Percentiles rank a stretch among this genome's conserved stretches.
Evolutionary conservation across 1,139 yeast species (phyloP).

Genomic region (Suhomyces wounanorum): DNA sequence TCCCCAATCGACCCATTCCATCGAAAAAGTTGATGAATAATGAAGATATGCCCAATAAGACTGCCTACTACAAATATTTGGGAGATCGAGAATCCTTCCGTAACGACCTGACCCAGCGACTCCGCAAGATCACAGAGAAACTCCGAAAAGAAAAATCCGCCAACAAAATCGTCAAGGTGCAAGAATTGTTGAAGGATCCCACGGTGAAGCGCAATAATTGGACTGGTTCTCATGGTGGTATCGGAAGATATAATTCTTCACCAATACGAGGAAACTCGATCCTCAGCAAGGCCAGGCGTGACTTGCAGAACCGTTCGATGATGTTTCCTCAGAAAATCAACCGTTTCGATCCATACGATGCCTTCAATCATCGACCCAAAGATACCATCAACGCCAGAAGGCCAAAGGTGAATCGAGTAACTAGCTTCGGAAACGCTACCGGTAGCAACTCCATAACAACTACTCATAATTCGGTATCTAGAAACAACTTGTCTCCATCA

Average conservation of each 20-base stretch:
- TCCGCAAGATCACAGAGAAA: slow-evolving; percentile 46
- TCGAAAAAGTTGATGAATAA: slow-evolving; percentile 4
- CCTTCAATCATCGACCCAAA: slow-evolving; percentile 17
- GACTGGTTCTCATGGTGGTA: slow-evolving; percentile 11
- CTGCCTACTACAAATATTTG: slow-evolving; percentile 43
- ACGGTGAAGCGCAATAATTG: too few species aligned
- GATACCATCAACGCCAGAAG: slow-evolving; percentile 9
- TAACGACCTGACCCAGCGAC: slow-evolving; percentile 50
- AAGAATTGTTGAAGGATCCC: slow-evolving; percentile 42
- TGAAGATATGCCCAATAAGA: slow-evolving; percentile 40
- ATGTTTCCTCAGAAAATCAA: slow-evolving; percentile 30
- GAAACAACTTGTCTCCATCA: not conserved
- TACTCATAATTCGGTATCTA: not conserved
- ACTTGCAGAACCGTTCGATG: slow-evolving; percentile 33
- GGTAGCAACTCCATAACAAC: not conserved
- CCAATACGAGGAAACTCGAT: slow-evolving; percentile 27
- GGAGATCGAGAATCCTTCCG: slow-evolving; percentile 49
- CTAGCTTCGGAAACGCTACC: slow-evolving; percentile 2
- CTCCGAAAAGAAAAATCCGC: slow-evolving; percentile 45
- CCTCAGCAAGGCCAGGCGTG: slow-evolving; percentile 38
- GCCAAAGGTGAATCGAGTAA: slow-evolving; percentile 1
- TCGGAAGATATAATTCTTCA: slow-evolving; percentile 8
- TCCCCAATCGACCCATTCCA: slow-evolving; percentile 44
- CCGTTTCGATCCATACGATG: slow-evolving; percentile 30
- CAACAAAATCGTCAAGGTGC: slow-evolving; percentile 48